A percentile compares a stretch with the other conserved stretches of the same genome.
Conservation (phyloP, 805 yeast genomes). For the Metschnikowia arizonensis region DNA sequence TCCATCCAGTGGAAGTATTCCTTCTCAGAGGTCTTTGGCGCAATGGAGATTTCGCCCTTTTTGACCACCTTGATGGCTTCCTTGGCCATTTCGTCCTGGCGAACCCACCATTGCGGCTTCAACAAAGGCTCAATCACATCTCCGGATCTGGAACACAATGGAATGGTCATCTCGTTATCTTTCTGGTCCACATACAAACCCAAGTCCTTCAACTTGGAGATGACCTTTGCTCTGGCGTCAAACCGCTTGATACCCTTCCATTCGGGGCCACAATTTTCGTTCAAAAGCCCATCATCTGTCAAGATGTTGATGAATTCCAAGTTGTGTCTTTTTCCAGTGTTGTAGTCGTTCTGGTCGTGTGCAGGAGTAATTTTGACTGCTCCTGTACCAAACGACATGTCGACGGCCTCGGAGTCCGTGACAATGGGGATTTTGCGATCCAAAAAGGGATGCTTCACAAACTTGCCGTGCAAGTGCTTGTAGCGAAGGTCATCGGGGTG, state of each 20-base stretch:
- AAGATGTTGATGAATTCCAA: conserved; percentile 85
- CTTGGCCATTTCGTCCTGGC: conserved; percentile 82
- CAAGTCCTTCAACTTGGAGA: conserved; percentile 68
- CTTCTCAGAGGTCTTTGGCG: conserved; percentile 85
- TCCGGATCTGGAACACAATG: conserved; percentile 93
- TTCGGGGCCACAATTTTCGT: conserved; percentile 84
- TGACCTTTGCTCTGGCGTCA: conserved; percentile 84
- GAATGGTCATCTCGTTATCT: conserved; percentile 95
- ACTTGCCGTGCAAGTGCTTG: conserved; percentile 92
- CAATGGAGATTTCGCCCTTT: conserved; percentile 72
- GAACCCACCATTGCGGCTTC: conserved; percentile 99
- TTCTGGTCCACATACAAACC: conserved; percentile 79
- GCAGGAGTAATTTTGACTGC: conserved; percentile 99
- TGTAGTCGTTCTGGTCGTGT: conserved; percentile 95
- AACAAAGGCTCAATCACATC: conserved; percentile 94
- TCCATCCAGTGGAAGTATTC: conserved; percentile 96
- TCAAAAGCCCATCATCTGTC: conserved; percentile 88
- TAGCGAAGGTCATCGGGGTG: conserved; percentile 95
- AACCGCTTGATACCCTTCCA: conserved; percentile 90
- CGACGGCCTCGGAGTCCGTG: conserved; percentile 90
- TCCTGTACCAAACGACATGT: conserved; percentile 99
- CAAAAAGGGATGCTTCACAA: conserved; percentile 83
- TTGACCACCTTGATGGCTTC: conserved; percentile 83
- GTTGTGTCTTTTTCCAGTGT: conserved; percentile 90
- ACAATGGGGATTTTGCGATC: conserved; percentile 83